Evolutionary conservation across 768 basidiomycete species (phyloP).

Genomic region (Thelephora ganbajun): DNA sequence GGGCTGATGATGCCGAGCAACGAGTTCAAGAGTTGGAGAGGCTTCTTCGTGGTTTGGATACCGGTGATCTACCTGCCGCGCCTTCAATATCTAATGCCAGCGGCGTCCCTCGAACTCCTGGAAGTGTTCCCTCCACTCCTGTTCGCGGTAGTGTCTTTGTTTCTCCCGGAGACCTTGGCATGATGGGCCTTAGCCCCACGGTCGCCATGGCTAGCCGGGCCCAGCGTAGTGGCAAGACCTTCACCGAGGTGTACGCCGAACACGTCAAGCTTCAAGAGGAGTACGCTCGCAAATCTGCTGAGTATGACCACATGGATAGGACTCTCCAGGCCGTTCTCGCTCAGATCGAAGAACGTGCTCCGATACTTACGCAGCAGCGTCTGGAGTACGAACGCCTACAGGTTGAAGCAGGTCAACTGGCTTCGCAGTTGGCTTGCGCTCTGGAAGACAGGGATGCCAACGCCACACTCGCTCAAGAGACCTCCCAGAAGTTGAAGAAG

Average conservation of each 20-base stretch:
- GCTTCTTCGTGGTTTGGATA: conserved; percentile 56
- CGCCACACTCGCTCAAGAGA: conserved; percentile 38
- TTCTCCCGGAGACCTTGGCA: conserved; percentile 36
- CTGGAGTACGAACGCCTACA: conserved; percentile 77
- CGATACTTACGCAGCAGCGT: conserved; percentile 80
- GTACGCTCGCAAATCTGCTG: conserved; percentile 58
- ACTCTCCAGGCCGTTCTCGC: conserved; percentile 68
- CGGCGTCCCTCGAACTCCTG: conserved; percentile 8
- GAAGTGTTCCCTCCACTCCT: conserved; percentile 11
- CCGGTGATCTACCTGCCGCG: conserved; percentile 56
- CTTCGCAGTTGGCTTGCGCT: conserved; percentile 63
- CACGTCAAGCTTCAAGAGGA: conserved; percentile 80
- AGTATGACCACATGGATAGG: conserved; percentile 76
- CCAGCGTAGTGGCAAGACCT: conserved; percentile 76
- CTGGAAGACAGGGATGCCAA: conserved; percentile 64
- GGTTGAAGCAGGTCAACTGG: conserved; percentile 67
- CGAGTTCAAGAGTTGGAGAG: conserved; percentile 57
- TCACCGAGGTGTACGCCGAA: conserved; percentile 90
- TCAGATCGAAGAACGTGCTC: conserved; percentile 88
- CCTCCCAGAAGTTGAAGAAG: conserved; percentile 45
- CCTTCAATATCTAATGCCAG: conserved; percentile 16
- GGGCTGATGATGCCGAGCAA: conserved; percentile 60
- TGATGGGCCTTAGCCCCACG: conserved; percentile 72
- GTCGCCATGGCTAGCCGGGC: conserved; percentile 74
- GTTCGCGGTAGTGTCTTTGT: conserved; percentile 21